These are phyloP conservation scores for Scheffersomyces lignosus DNA, from an alignment of 805 yeast genomes.

Conservation along the genomic window DNA sequence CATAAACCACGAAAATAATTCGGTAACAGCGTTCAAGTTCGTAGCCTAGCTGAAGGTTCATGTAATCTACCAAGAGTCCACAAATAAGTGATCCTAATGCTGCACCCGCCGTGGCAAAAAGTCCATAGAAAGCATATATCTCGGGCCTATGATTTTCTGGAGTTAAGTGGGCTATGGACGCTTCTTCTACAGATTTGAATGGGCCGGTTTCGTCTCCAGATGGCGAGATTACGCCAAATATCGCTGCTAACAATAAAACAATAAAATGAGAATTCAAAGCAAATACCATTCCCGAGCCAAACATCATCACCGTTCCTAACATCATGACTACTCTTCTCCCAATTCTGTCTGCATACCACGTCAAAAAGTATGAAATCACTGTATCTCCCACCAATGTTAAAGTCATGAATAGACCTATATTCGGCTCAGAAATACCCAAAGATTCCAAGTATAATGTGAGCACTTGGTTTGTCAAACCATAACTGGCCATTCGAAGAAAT, in stretches of 20 bases:
- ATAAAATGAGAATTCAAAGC: conserved; percentile 53
- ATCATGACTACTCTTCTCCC: conserved; percentile 69
- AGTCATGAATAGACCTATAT: conserved; percentile 80
- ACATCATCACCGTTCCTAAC: conserved; percentile 67
- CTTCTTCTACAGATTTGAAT: conserved; percentile 81
- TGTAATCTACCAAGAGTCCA: conserved; percentile 57
- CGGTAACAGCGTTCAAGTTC: conserved; percentile 50
- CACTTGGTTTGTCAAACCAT: conserved; percentile 78
- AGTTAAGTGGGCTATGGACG: conserved; percentile 77
- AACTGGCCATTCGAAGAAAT: conserved; percentile 68
- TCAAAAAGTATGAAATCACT: conserved; percentile 61
- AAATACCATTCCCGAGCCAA: conserved; percentile 63
- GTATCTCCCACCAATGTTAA: conserved; percentile 81
- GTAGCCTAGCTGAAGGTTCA: conserved; percentile 31
- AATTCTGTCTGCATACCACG: conserved; percentile 73
- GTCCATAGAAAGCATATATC: conserved; percentile 71
- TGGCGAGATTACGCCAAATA: conserved; percentile 84
- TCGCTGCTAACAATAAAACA: conserved; percentile 66
- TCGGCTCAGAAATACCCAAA: conserved; percentile 52
- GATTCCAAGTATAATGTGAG: conserved; percentile 64
- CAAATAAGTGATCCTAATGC: conserved; percentile 69
- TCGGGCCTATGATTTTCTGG: conserved; percentile 64
- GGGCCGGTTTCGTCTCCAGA: conserved; percentile 93
- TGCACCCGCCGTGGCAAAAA: conserved; percentile 68
- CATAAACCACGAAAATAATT: conserved; percentile 55